Conservation (phyloP, 768 basidiomycete species). For the Kwoniella pini region DNA sequence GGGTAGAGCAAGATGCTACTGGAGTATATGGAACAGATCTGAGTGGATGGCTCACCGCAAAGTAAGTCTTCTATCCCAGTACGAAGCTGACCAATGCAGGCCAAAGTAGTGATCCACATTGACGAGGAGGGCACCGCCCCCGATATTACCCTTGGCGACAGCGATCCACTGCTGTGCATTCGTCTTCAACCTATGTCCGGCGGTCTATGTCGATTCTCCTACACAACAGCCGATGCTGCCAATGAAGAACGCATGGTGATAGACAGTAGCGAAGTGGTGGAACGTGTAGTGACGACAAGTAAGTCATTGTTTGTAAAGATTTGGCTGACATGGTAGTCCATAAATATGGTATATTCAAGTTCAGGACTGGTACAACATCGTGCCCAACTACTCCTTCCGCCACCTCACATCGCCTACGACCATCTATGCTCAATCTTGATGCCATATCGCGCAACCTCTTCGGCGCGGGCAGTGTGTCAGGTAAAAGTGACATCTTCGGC, state of each 20-base stretch:
- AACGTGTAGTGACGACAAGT: conserved; percentile 80
- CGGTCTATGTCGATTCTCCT: conserved; percentile 69
- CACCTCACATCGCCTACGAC: conserved; percentile 65
- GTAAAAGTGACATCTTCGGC: conserved; percentile 72
- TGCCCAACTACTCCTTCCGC: conserved; percentile 83
- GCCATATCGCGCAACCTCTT: conserved; percentile 88
- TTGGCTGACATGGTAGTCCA: conserved; percentile 38
- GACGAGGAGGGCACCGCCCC: conserved; percentile 75
- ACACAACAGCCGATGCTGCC: conserved; percentile 47
- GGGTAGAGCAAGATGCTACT: conserved; percentile 68
- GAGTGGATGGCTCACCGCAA: conserved; percentile 63
- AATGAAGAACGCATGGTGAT: conserved; percentile 63
- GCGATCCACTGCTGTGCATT: conserved; percentile 74
- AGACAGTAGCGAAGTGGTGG: conserved; percentile 73
- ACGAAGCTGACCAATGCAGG: conserved; percentile 58
- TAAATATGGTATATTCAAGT: conserved; percentile 84
- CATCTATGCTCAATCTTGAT: conserved; percentile 85
- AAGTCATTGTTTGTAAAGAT: conserved; percentile 45
- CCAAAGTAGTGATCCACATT: conserved; percentile 83
- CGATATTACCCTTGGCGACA: conserved; percentile 69
- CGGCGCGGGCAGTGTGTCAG: conserved; percentile 57
- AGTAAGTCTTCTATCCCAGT: conserved; percentile 57
- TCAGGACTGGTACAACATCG: conserved; percentile 73
- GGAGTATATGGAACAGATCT: conserved; percentile 81
- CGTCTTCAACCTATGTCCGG: conserved; percentile 81